phyloP scores from a whole-genome alignment of 305 asterid genomes.

The Andrographis paniculata region DNA sequence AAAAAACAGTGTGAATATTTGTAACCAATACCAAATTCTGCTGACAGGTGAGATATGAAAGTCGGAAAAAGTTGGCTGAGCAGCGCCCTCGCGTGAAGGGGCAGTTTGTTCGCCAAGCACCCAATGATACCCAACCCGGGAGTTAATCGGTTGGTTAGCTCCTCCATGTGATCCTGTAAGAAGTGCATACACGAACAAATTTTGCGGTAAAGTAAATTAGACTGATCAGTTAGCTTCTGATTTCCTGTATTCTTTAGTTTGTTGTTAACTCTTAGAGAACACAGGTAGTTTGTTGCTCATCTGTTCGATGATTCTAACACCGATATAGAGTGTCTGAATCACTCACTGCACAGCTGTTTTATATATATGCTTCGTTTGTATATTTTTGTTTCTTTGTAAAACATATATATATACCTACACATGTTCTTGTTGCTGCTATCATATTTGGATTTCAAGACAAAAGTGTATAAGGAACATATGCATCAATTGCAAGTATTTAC shows the following conservation, averaged over 20 bases:
- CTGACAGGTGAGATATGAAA: constrained; percentile 1
- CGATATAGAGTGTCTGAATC: no score
- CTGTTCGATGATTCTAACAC: constrained; percentile 11
- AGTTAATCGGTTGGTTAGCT: constrained; percentile 26
- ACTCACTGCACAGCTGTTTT: no score
- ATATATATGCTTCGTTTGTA: no score
- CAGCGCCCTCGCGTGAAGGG: neutral
- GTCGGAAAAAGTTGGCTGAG: constrained; percentile 1
- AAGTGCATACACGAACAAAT: constrained; percentile 14
- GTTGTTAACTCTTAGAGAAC: constrained; percentile 13
- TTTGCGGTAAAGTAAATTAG: constrained; percentile 25
- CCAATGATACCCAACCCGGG: constrained; percentile 24
- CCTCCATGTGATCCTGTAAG: constrained; percentile 1
- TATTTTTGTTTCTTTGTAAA: no score
- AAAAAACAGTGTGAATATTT: neutral
- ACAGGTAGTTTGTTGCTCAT: constrained; percentile 6
- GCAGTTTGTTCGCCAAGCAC: constrained; percentile 34
- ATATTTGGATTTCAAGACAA: no score
- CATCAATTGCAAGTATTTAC: no score
- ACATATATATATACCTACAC: no score
- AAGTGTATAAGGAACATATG: no score
- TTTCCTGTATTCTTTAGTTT: constrained; percentile 15
- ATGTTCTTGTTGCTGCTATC: no score
- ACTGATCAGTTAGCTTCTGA: constrained; percentile 22
- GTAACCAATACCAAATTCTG: constrained; percentile 6